A percentile compares a stretch with the other conserved stretches of the same genome.
phyloP scores from a whole-genome alignment of 2,329 filamentous ascomycete species.

The Colletotrichum agaves region DNA sequence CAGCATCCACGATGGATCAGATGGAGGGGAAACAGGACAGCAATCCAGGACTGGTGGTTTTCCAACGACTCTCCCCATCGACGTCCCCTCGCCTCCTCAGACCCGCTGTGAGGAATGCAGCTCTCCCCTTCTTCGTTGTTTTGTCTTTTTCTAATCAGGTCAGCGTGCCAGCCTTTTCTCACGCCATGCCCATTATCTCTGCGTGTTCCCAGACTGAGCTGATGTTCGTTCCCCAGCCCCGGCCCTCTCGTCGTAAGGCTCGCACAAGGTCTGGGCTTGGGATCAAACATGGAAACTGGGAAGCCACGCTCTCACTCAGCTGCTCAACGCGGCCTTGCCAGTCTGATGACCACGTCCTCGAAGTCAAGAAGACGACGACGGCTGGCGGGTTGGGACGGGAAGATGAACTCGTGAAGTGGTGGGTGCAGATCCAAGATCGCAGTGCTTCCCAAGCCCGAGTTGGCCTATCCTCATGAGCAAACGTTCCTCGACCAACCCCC shows the following conservation, averaged over 20 bases:
- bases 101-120: conserved; percentile 32
- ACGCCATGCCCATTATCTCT: conserved; percentile 8
- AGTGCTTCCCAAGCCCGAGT: conserved; percentile 12
- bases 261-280: not conserved
- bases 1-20: not conserved
- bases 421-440: conserved; percentile 6
- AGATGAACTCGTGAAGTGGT: not conserved
- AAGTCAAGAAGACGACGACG: conserved; percentile 6
- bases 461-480: conserved; percentile 17
- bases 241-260: not conserved
- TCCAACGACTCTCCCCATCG: not conserved
- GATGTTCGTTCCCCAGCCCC: not conserved
- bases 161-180: conserved; percentile 14
- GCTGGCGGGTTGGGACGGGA: conserved; percentile 3
- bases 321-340: not conserved
- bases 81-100: conserved; percentile 10
- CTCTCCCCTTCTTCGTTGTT: conserved; percentile 19
- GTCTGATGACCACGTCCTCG: not conserved
- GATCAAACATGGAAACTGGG: not conserved
- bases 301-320: conserved; percentile 1
- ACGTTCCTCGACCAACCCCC: conserved; percentile 30
- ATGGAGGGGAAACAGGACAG: conserved; percentile 1
- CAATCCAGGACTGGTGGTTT: not conserved
- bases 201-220: conserved; percentile 13
- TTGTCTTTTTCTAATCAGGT: conserved; percentile 33